phyloP scores from a whole-genome alignment of 495 filamentous ascomycete species.

The Hyphodiscus hymeniophilus region DNA sequence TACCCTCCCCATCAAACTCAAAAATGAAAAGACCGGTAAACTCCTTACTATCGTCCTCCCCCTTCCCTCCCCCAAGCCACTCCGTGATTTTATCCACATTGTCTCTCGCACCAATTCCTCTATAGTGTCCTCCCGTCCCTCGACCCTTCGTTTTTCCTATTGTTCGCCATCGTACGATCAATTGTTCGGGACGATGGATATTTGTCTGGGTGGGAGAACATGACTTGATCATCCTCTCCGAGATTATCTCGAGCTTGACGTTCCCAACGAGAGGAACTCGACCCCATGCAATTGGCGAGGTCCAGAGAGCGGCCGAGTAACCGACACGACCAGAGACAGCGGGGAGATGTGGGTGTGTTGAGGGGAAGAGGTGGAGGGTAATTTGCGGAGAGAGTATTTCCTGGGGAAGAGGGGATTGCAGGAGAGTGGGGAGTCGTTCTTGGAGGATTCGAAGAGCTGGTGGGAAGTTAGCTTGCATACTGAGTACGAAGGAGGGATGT shows the following conservation, averaged over 20 bases:
- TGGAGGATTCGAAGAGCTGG: constrained; percentile 80
- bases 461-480: not conserved
- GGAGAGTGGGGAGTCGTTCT: constrained; percentile 74
- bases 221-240: constrained; percentile 71
- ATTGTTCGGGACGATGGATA: constrained; percentile 47
- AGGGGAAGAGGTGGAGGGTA: constrained; percentile 90
- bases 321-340: constrained; percentile 81
- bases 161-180: constrained; percentile 79
- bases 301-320: constrained; percentile 92
- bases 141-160: constrained; percentile 30
- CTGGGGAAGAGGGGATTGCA: constrained; percentile 74
- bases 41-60: constrained; percentile 38
- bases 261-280: constrained; percentile 83
- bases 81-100: constrained; percentile 43
- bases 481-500: not conserved
- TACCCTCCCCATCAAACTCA: constrained; percentile 85
- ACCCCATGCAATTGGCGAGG: constrained; percentile 91
- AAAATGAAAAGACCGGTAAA: constrained; percentile 88
- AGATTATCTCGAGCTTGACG: constrained; percentile 75
- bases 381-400: constrained; percentile 85
- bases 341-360: constrained; percentile 91
- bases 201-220: constrained; percentile 21
- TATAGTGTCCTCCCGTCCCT: constrained; percentile 31
- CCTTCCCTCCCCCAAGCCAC: constrained; percentile 32
- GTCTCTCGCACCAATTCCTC: constrained; percentile 31